These are phyloP conservation scores for Echium plantagineum DNA, from an alignment of 257 asterid species.

Conservation along the genomic window DNA sequence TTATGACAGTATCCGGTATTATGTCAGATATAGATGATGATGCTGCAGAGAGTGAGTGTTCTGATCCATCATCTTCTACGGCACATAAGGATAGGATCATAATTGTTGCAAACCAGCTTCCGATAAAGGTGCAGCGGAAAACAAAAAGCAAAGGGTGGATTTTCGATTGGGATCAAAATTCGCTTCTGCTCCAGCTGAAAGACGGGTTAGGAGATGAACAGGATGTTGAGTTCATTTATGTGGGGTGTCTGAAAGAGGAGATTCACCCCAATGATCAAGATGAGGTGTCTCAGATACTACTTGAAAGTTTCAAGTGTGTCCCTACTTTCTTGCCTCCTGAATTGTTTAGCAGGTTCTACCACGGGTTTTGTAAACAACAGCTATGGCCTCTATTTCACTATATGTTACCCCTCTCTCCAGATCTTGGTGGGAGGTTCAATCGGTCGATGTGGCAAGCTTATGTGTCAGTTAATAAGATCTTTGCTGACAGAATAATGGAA, in stretches of 20 bases:
- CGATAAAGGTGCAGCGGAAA: conserved; percentile 58
- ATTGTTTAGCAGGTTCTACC: conserved; percentile 51
- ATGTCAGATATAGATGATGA: conserved; percentile 77
- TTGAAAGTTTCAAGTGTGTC: conserved; percentile 68
- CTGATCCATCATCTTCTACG: conserved; percentile 64
- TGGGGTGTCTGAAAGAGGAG: conserved; percentile 81
- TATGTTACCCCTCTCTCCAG: conserved; percentile 78
- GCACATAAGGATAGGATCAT: conserved; percentile 65
- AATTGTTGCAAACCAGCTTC: conserved; percentile 80
- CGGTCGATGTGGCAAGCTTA: conserved; percentile 80
- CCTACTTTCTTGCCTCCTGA: conserved; percentile 78
- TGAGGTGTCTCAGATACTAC: conserved; percentile 70
- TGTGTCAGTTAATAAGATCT: conserved; percentile 79
- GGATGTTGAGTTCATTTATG: conserved; percentile 62
- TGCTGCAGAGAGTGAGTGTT: conserved; percentile 41
- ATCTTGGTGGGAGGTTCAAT: conserved; percentile 73
- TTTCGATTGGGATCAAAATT: conserved; percentile 77
- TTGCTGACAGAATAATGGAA: conserved; percentile 86
- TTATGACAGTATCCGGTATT: conserved; percentile 77
- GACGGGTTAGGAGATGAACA: conserved; percentile 59
- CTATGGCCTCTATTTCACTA: conserved; percentile 86
- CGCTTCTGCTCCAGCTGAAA: conserved; percentile 60
- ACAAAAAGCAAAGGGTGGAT: conserved; percentile 42
- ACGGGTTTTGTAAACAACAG: conserved; percentile 81
- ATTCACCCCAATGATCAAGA: conserved; percentile 78